Conservation (phyloP, 768 basidiomycete genomes). For the Trametes villosa region DNA sequence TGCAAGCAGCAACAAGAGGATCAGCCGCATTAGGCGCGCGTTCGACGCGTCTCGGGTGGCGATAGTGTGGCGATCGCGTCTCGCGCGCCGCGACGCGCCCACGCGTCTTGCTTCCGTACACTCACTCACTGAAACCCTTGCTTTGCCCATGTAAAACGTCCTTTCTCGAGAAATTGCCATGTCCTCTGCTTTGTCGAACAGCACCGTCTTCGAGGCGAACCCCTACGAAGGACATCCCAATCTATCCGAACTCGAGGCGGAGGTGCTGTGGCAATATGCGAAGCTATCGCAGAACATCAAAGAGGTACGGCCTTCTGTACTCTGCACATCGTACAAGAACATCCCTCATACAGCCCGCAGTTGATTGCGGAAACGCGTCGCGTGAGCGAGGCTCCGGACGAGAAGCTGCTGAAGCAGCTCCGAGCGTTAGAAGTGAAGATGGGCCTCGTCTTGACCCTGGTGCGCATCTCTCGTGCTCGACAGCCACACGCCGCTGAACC, state of each 20-base stretch:
- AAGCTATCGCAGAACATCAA: conserved; percentile 83
- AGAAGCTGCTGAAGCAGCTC: conserved; percentile 73
- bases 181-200: conserved; percentile 18
- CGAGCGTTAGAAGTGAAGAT: conserved; percentile 90
- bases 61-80: neutral
- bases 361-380: conserved; percentile 67
- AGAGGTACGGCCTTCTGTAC: conserved; percentile 54
- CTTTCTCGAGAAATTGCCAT: neutral
- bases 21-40: neutral
- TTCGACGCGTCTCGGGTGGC: neutral
- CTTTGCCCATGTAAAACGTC: conserved; percentile 8
- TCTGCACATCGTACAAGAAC: neutral
- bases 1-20: too few relatives aligned
- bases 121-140: neutral
- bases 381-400: conserved; percentile 78
- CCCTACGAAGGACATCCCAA: conserved; percentile 76
- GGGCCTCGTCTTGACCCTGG: conserved; percentile 92
- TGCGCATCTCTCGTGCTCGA: conserved; percentile 40
- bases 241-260: conserved; percentile 70
- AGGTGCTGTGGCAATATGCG: conserved; percentile 92
- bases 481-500: neutral
- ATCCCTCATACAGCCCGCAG: conserved; percentile 39
- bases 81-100: neutral
- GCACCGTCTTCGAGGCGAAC: conserved; percentile 59
- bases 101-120: neutral